Evolutionary conservation across 1,284 basidiomycete genomes (phyloP).

Genomic region (Cutaneotrichosporon arboriforme): DNA sequence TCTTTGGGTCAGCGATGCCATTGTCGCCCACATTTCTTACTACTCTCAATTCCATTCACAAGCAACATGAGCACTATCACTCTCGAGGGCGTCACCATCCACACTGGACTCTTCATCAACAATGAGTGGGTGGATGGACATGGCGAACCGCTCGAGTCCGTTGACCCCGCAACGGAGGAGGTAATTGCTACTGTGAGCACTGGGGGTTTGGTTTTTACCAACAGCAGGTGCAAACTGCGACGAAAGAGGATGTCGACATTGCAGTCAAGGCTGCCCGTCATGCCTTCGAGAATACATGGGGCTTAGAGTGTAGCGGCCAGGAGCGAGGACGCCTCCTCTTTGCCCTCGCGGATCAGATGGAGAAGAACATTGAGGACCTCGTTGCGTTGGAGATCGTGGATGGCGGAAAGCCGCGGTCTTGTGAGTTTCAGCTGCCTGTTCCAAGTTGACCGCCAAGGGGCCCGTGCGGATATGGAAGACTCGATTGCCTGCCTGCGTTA

Average conservation of each 20-base stretch:
- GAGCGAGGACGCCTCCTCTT: constrained; percentile 70
- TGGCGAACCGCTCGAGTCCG: constrained; percentile 27
- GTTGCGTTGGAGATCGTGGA: constrained; percentile 71
- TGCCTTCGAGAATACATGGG: constrained; percentile 69
- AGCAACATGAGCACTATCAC: constrained; percentile 3
- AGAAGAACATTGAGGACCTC: constrained; percentile 64
- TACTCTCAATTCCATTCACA: not conserved
- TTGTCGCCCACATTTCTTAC: no score
- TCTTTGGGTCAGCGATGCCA: no score
- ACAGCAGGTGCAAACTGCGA: constrained; percentile 18
- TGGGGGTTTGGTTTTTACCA: constrained; percentile 10
- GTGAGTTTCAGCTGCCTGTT: constrained; percentile 55
- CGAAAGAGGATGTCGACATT: constrained; percentile 66
- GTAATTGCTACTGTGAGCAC: constrained; percentile 29
- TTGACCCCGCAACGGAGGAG: constrained; percentile 56
- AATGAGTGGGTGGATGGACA: constrained; percentile 32
- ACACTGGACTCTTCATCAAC: constrained; percentile 28
- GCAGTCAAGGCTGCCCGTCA: constrained; percentile 78
- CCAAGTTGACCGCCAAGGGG: constrained; percentile 56
- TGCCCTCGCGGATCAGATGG: constrained; percentile 85
- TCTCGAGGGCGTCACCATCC: constrained; percentile 10
- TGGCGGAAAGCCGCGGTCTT: constrained; percentile 73
- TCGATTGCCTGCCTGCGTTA: constrained; percentile 68
- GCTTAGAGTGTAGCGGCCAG: constrained; percentile 60
- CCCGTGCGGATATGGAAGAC: constrained; percentile 68